Percentiles rank a stretch among this genome's conserved stretches.
phyloP scores from a whole-genome alignment of 257 asterid genomes.

The Penstemon newberryi region DNA sequence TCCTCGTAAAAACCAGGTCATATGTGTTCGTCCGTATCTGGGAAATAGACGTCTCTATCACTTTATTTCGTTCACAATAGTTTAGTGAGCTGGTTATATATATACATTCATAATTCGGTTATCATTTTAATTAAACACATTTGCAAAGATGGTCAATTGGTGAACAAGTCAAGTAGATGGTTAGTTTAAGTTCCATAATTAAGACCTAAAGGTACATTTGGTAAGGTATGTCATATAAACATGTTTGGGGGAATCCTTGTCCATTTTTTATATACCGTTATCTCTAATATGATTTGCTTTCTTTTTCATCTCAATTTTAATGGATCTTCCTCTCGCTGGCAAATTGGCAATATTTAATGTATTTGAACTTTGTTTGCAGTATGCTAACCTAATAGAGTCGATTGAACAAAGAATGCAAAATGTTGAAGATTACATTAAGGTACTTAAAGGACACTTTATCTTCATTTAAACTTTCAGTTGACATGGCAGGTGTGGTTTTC shows the following conservation, averaged over 20 bases:
- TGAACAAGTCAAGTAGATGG: not conserved
- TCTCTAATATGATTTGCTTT: not conserved
- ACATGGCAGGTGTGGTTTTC: too few species aligned
- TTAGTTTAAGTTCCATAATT: constrained; percentile 1
- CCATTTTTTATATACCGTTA: constrained; percentile 5
- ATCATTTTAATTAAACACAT: not conserved
- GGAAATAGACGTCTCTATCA: constrained; percentile 2
- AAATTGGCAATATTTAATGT: constrained; percentile 19
- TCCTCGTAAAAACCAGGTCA: not conserved
- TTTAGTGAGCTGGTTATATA: not conserved
- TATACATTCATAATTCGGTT: not conserved
- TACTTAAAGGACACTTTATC: constrained; percentile 18
- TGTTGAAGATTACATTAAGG: constrained; percentile 81
- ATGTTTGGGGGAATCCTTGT: not conserved
- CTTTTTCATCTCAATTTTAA: not conserved
- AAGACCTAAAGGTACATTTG: constrained; percentile 4
- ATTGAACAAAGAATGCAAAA: constrained; percentile 61
- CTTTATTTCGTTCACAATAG: not conserved
- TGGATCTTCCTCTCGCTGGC: constrained; percentile 13
- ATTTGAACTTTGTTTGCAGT: constrained; percentile 49
- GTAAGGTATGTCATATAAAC: not conserved
- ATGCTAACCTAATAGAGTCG: constrained; percentile 66
- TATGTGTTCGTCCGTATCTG: not conserved
- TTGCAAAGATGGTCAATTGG: not conserved
- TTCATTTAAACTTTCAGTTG: too few species aligned